Conservation (phyloP, 2,329 filamentous ascomycete genomes). For the Hypoxylon sp. region DNA sequence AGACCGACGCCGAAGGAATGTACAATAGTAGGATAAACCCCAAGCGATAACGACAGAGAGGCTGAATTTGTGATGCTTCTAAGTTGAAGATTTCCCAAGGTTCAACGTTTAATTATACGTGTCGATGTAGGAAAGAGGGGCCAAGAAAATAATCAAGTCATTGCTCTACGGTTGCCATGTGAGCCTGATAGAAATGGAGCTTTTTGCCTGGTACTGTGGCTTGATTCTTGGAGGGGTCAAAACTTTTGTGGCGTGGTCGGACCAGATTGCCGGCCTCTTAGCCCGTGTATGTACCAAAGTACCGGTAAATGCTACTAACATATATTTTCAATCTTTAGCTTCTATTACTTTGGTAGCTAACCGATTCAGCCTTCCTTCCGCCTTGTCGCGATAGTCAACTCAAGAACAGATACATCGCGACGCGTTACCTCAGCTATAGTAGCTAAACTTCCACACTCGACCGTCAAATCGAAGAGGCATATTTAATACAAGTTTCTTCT, state of each 20-base stretch:
- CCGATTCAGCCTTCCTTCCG: slow-evolving; percentile 43
- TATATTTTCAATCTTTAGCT: slow-evolving; percentile 24
- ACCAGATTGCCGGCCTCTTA: background rate
- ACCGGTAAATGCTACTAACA: slow-evolving; percentile 6
- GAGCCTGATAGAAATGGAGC: slow-evolving; percentile 40
- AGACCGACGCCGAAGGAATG: slow-evolving; percentile 26
- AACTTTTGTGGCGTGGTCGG: slow-evolving; percentile 17
- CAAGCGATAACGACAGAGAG: slow-evolving; percentile 4
- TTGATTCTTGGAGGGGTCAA: slow-evolving; percentile 36
- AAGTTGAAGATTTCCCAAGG: slow-evolving; percentile 9
- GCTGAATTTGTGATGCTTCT: background rate
- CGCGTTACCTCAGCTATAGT: background rate
- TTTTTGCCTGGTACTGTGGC: slow-evolving; percentile 21
- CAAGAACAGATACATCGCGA: slow-evolving; percentile 2
- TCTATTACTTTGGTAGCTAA: background rate
- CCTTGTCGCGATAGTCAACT: slow-evolving; percentile 33
- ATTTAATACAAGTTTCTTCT: slow-evolving; percentile 8
- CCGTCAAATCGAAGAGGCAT: background rate
- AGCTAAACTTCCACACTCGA: background rate
- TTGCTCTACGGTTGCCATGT: slow-evolving; percentile 43
- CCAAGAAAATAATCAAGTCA: slow-evolving; percentile 47
- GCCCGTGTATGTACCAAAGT: slow-evolving; percentile 7
- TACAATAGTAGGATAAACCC: slow-evolving; percentile 7
- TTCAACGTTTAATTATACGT: slow-evolving; percentile 33
- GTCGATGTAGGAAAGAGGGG: slow-evolving; percentile 48